These are phyloP conservation scores for Nakazawaea peltata DNA, from an alignment of 805 yeast genomes.

Conservation along the genomic window DNA sequence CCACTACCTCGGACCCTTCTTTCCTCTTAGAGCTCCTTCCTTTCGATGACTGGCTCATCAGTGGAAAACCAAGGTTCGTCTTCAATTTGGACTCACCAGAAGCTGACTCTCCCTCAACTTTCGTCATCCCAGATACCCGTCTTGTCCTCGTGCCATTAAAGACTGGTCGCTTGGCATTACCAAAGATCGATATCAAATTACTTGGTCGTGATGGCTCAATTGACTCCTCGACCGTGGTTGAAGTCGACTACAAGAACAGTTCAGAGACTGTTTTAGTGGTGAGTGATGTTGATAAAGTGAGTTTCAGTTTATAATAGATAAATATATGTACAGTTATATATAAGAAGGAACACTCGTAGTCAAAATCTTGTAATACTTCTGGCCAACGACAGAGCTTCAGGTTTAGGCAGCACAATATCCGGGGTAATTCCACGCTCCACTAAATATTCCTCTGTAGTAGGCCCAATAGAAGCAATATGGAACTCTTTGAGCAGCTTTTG, in stretches of 20 bases:
- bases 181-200: slow-evolving; percentile 43
- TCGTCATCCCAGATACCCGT: no score
- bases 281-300: slow-evolving; percentile 56
- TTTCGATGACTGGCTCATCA: slow-evolving; percentile 71
- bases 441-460: slow-evolving; percentile 73
- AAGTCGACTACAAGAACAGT: slow-evolving; percentile 60
- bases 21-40: slow-evolving; percentile 20
- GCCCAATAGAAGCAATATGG: slow-evolving; percentile 81
- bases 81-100: slow-evolving; percentile 28
- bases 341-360: neutral
- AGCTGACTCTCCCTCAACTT: no score
- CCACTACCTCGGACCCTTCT: no score
- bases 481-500: slow-evolving; percentile 14
- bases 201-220: slow-evolving; percentile 17
- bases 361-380: slow-evolving; percentile 23
- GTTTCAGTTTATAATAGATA: slow-evolving; percentile 42
- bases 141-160: slow-evolving; percentile 64
- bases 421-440: slow-evolving; percentile 44
- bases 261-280: slow-evolving; percentile 64
- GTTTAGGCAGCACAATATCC: slow-evolving; percentile 59
- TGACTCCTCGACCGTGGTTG: slow-evolving; percentile 33
- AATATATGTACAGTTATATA: neutral
- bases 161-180: slow-evolving; percentile 65
- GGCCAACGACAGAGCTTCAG: slow-evolving; percentile 56
- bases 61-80: slow-evolving; percentile 56